Conservation (phyloP, 345 rosid species). For the Hibiscus syriacus region DNA sequence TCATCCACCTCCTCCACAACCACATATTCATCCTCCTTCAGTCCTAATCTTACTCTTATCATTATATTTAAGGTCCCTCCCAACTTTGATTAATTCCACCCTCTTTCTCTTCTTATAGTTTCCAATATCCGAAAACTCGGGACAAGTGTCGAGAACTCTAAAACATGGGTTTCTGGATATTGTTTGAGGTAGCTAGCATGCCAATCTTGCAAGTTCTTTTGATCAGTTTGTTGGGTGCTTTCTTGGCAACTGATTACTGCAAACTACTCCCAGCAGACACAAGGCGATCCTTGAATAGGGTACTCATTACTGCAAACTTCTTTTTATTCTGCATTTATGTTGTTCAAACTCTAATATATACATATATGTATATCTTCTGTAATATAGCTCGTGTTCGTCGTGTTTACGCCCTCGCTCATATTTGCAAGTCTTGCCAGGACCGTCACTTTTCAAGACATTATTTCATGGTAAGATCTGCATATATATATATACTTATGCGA, state of each 20-base stretch:
- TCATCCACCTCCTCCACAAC: background rate
- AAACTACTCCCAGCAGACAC: conserved; percentile 58
- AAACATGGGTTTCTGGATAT: conserved; percentile 79
- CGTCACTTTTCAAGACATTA: conserved; percentile 73
- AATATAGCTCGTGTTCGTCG: conserved; percentile 44
- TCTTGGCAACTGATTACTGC: conserved; percentile 55
- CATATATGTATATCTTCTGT: background rate
- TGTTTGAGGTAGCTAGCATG: conserved; percentile 78
- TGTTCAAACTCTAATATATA: background rate
- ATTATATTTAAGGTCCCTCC: background rate
- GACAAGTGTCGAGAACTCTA: no score
- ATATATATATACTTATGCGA: background rate
- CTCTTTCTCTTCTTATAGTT: no score
- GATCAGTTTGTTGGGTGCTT: conserved; percentile 72
- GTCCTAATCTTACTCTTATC: background rate
- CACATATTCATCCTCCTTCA: background rate
- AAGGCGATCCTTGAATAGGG: conserved; percentile 76
- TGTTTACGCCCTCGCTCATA: conserved; percentile 80
- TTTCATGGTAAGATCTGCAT: conserved; percentile 53
- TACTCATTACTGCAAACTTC: background rate
- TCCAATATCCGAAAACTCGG: no score
- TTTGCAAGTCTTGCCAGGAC: conserved; percentile 79
- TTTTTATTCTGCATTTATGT: background rate
- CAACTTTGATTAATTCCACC: background rate
- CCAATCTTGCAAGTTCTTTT: conserved; percentile 74